Evolutionary conservation across 345 rosid species (phyloP), one percentile per base, ranked within the genome.

Genomic region (Eucalyptus leucophloia): DNA sequence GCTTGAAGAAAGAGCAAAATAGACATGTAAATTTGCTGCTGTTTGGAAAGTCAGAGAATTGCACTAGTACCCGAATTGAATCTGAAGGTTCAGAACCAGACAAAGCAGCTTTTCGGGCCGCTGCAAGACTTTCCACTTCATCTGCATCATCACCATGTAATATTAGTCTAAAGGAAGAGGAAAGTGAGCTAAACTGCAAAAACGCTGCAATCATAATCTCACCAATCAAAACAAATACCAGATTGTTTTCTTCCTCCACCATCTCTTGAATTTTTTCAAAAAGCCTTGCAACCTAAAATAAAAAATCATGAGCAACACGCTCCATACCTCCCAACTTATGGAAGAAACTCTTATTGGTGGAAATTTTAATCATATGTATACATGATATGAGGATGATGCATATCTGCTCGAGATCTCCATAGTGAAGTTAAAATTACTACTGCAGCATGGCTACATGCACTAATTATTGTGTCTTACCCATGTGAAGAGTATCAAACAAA

Each of bases 101-200:
- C 92, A 98, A 91, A 87, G 99, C 99, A 91, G 99, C 98, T 92
- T 97, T 97, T 88, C 99, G 93, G 80, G 99, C 98, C 67, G 99
- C 99, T 87, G 99, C 99, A 89, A 98, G 99, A 91, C 99, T 98
- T 95, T 98, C 99, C 89, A 98, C 99, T 95, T 98, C 99, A 96
- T 97, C 99, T 98, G 96, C 92, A 91, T 58, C 72, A 92, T 88
- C 88, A 91, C 30, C 91, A 93, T 85, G 49, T 89, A 60, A 77
- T 86, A 89, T 88, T 91, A 90, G 67, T 90, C 89, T 86, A 91
- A 89, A 54, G 90, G 88, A 54, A 44, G 34, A 69, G 87, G 83
- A 62, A 44, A 88, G 83, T 9, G n/a, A 83, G 26, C 54, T 86
- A 88, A 88, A 50, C 86, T 28, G 21, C 86, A 86, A 50, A 32